phyloP scores from a whole-genome alignment of 306 rosid species.

The Cicer bijugum region DNA sequence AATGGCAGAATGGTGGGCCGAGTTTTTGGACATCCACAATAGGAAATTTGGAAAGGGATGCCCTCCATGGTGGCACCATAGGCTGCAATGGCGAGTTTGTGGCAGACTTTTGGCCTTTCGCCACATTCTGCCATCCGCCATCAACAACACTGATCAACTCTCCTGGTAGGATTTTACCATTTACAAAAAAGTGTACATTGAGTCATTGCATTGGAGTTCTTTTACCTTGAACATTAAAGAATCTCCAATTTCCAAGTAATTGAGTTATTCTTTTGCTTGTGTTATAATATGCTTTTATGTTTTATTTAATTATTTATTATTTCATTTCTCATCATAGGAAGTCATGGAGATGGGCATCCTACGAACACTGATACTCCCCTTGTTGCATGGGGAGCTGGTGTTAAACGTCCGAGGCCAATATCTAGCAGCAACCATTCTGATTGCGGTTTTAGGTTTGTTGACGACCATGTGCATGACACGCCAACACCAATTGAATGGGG shows the following conservation, averaged over 20 bases:
- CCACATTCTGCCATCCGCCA: no score
- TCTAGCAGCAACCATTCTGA: slow-evolving; percentile 76
- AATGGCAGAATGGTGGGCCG: no score
- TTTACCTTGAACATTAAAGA: slow-evolving; percentile 33
- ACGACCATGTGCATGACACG: slow-evolving; percentile 78
- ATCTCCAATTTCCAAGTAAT: slow-evolving; percentile 20
- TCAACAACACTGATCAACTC: neutral
- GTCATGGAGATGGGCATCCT: slow-evolving; percentile 98
- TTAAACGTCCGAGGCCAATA: slow-evolving; percentile 70
- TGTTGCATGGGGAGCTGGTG: slow-evolving; percentile 96
- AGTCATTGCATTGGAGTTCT: neutral
- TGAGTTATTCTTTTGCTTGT: slow-evolving; percentile 25
- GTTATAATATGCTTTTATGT: slow-evolving; percentile 32
- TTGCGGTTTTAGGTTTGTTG: slow-evolving; percentile 72
- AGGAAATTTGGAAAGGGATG: no score
- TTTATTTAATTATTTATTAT: slow-evolving; percentile 27
- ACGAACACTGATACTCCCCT: slow-evolving; percentile 92
- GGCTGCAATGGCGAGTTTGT: no score
- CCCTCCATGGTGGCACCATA: no score
- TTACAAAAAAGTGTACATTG: slow-evolving; percentile 9
- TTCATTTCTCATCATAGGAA: slow-evolving; percentile 55
- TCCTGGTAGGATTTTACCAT: neutral
- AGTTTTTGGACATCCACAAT: no score
- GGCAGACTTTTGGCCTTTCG: no score
- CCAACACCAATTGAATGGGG: slow-evolving; percentile 90